Base-by-base conservation (phyloP, 2,329 filamentous ascomycete species). In the Arthroderma sp. region DNA sequence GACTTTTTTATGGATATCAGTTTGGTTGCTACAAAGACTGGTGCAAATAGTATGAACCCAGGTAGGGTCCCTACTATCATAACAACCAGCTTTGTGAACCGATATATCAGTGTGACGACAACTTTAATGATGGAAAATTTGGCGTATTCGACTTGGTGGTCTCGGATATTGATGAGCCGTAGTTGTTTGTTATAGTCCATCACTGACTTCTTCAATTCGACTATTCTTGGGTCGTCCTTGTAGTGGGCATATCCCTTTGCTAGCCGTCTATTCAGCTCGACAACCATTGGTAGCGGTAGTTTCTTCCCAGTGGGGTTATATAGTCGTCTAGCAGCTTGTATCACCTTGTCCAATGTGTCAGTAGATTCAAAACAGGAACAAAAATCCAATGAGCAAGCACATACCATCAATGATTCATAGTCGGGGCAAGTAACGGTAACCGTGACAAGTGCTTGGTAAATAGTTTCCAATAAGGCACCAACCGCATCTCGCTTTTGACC, bases 251-350 rank as follows among this genome's bases (percentile, higher is more conserved):
- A 98, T 28, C 89, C 89, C 63, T 89, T 82, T 46, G 93, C 83
- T 4, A 98, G 74, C 32, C 89, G 80, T 42, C 89, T 77, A 66
- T 96, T 96, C 42, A 98, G 77, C 66, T 98, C 91, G 30, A 96
- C 85, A 6, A 96, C 85, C 58, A 89, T 83, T 1, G 89, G 86
- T 22, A 96, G 73, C 5, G 89, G 89, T 33, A 96, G 73, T 63
- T 94, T 94, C 68, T 89, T 94, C 55, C 87, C 86, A 41, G 86
- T 91, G 7, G 87, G 85, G 58, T 94, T 95, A 68, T 98, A 98
- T 29, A 98, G 72, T 41, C 91, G 79, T 50, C 91, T 78, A 5
- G 88, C 89, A 33, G 89, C 88, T 74, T 96, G 91, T 48, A 96
- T 94, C 54, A 93, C 75, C 74, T 78, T 31, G 1, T 22, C n/a